These are phyloP conservation scores for Diaporthe vexans DNA, from an alignment of 2,329 filamentous ascomycete genomes.

Conservation along the genomic window DNA sequence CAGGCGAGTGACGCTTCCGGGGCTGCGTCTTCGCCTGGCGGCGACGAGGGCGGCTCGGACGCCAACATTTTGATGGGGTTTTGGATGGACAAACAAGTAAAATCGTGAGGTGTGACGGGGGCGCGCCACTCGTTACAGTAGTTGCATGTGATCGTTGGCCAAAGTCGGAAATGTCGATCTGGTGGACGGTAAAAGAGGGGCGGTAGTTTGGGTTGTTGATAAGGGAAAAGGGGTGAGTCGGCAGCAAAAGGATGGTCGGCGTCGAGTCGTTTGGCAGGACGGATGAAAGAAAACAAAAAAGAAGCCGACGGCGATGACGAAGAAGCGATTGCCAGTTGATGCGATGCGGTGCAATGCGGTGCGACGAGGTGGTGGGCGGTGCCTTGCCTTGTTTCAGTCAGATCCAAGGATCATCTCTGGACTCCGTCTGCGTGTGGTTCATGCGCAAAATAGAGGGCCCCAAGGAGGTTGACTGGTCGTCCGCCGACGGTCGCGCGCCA, in stretches of 20 bases:
- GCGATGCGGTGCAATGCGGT: slow-evolving; percentile 35
- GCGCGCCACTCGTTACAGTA: slow-evolving; percentile 39
- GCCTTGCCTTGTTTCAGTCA: slow-evolving; percentile 42
- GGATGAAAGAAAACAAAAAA: slow-evolving; percentile 28
- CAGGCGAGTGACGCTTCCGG: slow-evolving; percentile 86
- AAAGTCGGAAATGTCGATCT: slow-evolving; percentile 21
- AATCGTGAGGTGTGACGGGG: slow-evolving; percentile 38
- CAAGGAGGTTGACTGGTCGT: slow-evolving; percentile 35
- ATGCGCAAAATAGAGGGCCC: slow-evolving; percentile 38
- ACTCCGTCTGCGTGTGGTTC: slow-evolving; percentile 33
- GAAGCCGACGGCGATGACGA: slow-evolving; percentile 23
- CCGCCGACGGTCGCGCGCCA: slow-evolving; percentile 2
- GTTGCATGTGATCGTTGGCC: slow-evolving; percentile 41
- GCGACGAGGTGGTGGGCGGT: slow-evolving; percentile 29
- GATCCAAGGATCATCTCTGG: slow-evolving; percentile 35
- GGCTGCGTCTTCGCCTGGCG: slow-evolving; percentile 66
- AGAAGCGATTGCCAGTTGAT: neutral
- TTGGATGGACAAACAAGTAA: slow-evolving; percentile 11
- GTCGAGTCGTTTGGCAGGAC: slow-evolving; percentile 15
- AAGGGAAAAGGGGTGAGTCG: slow-evolving; percentile 36
- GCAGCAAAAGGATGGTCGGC: slow-evolving; percentile 30
- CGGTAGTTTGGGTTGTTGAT: slow-evolving; percentile 26
- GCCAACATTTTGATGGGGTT: slow-evolving; percentile 57
- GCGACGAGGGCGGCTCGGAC: slow-evolving; percentile 72
- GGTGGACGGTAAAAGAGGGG: slow-evolving; percentile 31